These are phyloP conservation scores for Penicillium vulpinum DNA, from an alignment of 2,329 filamentous ascomycete genomes.

Conservation along the genomic window DNA sequence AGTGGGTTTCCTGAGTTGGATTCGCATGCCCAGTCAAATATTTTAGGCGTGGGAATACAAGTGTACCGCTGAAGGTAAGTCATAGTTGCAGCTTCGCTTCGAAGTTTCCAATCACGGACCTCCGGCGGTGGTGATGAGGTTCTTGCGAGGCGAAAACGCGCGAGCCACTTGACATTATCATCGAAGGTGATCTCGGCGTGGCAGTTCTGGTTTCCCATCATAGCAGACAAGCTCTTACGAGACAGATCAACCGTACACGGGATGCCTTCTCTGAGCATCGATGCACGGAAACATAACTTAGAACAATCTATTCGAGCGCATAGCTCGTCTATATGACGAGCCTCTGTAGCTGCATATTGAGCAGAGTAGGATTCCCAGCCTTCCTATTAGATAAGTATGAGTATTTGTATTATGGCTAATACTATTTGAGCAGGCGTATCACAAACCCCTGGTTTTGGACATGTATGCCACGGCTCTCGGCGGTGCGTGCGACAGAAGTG, in stretches of 20 bases:
- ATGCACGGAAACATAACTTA: conserved; percentile 2
- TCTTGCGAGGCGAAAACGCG: not conserved
- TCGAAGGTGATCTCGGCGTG: conserved; percentile 3
- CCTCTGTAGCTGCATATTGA: conserved; percentile 5
- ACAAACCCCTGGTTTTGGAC: conserved; percentile 1
- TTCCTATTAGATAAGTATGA: not conserved
- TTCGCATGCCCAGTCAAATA: conserved; percentile 5
- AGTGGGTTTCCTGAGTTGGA: conserved; percentile 1
- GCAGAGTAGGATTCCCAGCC: conserved; percentile 5
- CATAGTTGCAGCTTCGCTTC: conserved; percentile 11
- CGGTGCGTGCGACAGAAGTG: conserved; percentile 7
- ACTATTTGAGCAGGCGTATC: not conserved
- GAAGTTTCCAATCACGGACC: conserved; percentile 7
- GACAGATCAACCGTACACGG: conserved; percentile 1
- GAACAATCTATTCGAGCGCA: not conserved
- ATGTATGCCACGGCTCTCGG: not conserved
- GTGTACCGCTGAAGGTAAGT: conserved; percentile 4
- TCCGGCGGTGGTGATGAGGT: not conserved
- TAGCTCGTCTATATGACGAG: conserved; percentile 6
- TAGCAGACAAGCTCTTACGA: conserved; percentile 1
- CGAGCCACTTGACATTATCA: conserved; percentile 6
- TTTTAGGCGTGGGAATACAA: conserved; percentile 1
- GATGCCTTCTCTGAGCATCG: conserved; percentile 1
- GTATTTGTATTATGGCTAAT: not conserved
- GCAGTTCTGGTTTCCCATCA: conserved; percentile 9